Conservation (phyloP, 106 monocot species). For the Phalaenopsis aphrodite region DNA sequence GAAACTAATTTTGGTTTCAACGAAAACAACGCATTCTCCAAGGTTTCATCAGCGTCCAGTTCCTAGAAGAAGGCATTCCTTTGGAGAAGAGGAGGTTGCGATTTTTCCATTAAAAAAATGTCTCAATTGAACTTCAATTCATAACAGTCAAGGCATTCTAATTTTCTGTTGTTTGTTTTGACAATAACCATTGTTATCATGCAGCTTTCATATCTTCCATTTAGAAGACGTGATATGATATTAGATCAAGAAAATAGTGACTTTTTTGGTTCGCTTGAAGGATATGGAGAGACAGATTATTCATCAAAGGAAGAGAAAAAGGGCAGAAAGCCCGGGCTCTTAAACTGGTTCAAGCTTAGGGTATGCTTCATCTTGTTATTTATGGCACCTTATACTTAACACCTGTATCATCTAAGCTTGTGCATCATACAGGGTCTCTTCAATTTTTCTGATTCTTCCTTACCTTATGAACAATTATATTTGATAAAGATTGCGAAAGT, state of each 20-base stretch:
- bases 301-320: slow-evolving; percentile 72
- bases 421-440: neutral
- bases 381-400: neutral
- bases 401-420: neutral
- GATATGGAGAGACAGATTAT: slow-evolving; percentile 55
- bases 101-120: neutral
- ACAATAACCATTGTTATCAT: slow-evolving; percentile 3
- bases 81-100: slow-evolving; percentile 93
- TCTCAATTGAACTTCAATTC: neutral
- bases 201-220: slow-evolving; percentile 96
- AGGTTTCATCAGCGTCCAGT: slow-evolving; percentile 65
- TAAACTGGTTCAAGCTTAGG: slow-evolving; percentile 94
- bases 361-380: slow-evolving; percentile 29
- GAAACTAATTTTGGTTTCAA: slow-evolving; percentile 90
- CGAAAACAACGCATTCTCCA: slow-evolving; percentile 67
- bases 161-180: neutral
- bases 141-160: neutral
- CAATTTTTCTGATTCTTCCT: neutral
- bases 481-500: neutral
- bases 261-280: slow-evolving; percentile 42
- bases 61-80: slow-evolving; percentile 80
- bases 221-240: slow-evolving; percentile 76
- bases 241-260: slow-evolving; percentile 64
- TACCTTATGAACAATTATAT: neutral
- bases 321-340: slow-evolving; percentile 64